These are phyloP conservation scores for Asterochloris sp. DNA, from an alignment of 139 green algal genomes.

Conservation along the genomic window DNA sequence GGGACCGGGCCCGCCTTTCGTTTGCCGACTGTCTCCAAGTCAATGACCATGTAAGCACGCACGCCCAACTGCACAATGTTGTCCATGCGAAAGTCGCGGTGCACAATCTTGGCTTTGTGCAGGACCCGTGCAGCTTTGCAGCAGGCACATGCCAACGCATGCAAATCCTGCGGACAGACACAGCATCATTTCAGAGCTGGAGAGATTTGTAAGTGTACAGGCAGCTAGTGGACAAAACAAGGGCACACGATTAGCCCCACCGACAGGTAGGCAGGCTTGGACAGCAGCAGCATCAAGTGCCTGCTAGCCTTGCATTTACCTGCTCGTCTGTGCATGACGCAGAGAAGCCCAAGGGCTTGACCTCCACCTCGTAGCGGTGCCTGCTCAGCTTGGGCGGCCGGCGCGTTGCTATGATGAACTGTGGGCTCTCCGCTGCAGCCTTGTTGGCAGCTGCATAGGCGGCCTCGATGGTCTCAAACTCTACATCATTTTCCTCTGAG, in stretches of 20 bases:
- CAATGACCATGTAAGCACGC: slow-evolving; percentile 7
- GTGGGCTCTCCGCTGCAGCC: no score
- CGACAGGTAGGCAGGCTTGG: neutral
- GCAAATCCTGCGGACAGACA: slow-evolving; percentile 2
- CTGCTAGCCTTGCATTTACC: slow-evolving; percentile 4
- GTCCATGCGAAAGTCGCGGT: slow-evolving; percentile 5
- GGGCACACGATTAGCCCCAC: neutral
- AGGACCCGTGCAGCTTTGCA: slow-evolving; percentile 4
- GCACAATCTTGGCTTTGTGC: neutral
- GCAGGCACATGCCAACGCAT: slow-evolving; percentile 3
- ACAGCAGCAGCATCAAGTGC: neutral
- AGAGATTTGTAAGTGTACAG: neutral
- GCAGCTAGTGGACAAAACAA: neutral
- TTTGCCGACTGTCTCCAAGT: neutral
- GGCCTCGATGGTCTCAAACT: neutral
- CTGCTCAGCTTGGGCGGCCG: no score
- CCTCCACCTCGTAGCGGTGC: no score
- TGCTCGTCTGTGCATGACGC: slow-evolving; percentile 2
- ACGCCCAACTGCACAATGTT: slow-evolving; percentile 4
- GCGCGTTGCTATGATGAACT: no score
- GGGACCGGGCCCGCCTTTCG: neutral
- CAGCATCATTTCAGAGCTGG: neutral
- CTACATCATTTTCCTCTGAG: neutral
- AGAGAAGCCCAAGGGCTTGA: neutral
- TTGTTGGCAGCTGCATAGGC: neutral